These are phyloP conservation scores for Takakia lepidozioides DNA, from an alignment of 225 moss, liverwort and hornwort species.

Conservation along the genomic window DNA sequence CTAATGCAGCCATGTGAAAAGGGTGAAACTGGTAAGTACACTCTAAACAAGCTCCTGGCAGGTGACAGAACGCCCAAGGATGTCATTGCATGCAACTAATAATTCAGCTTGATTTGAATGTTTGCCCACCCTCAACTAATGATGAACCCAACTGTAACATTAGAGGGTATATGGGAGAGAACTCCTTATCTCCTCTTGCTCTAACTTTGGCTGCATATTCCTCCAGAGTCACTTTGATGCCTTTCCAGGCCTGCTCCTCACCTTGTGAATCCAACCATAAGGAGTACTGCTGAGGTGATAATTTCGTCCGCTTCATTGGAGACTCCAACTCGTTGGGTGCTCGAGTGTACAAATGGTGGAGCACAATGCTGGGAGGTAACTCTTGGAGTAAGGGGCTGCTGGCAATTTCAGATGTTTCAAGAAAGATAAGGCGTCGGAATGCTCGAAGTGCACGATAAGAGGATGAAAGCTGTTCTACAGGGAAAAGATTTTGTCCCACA, in stretches of 20 bases:
- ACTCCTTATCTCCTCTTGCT: constrained; percentile 91
- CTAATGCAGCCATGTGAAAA: too few species aligned
- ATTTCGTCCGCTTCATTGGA: constrained; percentile 69
- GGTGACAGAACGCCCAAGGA: too few species aligned
- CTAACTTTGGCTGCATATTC: constrained; percentile 79
- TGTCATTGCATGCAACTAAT: too few species aligned
- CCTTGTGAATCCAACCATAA: constrained; percentile 86
- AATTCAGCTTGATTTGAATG: too few species aligned
- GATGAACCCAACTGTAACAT: constrained; percentile 84
- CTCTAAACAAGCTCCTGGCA: too few species aligned
- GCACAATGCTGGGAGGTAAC: constrained; percentile 73
- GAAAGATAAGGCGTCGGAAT: constrained; percentile 81
- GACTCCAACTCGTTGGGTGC: constrained; percentile 88
- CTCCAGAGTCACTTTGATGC: constrained; percentile 70
- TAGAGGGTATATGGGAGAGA: constrained; percentile 83
- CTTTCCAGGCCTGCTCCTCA: constrained; percentile 83
- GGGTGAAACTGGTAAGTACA: too few species aligned
- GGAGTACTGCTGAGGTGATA: constrained; percentile 73
- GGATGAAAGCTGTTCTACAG: constrained; percentile 90
- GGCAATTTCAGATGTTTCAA: constrained; percentile 69
- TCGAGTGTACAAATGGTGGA: constrained; percentile 90
- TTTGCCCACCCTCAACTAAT: constrained; percentile 13
- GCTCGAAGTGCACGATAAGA: constrained; percentile 94
- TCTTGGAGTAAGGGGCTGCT: constrained; percentile 68
- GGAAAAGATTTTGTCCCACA: constrained; percentile 93